Conservation (phyloP, 164 flowering plant genomes). For the Litsea cubeba region DNA sequence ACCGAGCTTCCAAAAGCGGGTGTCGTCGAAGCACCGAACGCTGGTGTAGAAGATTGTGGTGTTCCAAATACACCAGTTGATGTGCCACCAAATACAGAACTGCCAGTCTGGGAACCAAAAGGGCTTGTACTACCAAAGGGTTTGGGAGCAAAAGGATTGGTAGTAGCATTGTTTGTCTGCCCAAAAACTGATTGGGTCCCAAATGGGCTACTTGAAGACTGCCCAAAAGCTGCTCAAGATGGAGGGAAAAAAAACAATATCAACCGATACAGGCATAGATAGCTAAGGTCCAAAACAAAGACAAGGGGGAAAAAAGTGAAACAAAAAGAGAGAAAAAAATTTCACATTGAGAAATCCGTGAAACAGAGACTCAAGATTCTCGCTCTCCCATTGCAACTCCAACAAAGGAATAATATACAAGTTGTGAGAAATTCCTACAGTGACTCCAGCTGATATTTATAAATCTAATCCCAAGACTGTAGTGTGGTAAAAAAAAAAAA, state of each 20-base stretch:
- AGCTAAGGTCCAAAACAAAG: background rate
- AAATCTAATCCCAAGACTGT: too few relatives aligned
- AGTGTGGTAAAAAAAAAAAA: too few relatives aligned
- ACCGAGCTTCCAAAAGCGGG: slow-evolving; percentile 59
- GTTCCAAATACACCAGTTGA: slow-evolving; percentile 94
- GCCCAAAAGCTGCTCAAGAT: slow-evolving; percentile 82
- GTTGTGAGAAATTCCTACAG: background rate
- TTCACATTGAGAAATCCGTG: too few relatives aligned
- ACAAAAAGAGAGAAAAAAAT: background rate
- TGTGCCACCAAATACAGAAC: slow-evolving; percentile 83
- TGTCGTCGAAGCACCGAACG: slow-evolving; percentile 73
- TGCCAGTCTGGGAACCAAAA: slow-evolving; percentile 85
- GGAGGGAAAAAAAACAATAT: background rate
- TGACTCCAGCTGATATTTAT: background rate
- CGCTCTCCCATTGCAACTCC: too few relatives aligned
- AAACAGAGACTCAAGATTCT: too few relatives aligned
- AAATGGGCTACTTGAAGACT: slow-evolving; percentile 79
- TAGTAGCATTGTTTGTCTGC: slow-evolving; percentile 57
- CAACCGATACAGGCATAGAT: background rate
- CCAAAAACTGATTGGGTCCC: slow-evolving; percentile 82
- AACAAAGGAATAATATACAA: too few relatives aligned
- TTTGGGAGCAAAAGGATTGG: slow-evolving; percentile 90
- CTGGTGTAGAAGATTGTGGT: slow-evolving; percentile 55
- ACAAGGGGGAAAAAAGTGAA: too few relatives aligned
- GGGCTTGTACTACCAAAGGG: slow-evolving; percentile 78